These are phyloP conservation scores for Fusarium solani-melongenae DNA, from an alignment of 2,329 filamentous ascomycete species.

Conservation along the genomic window DNA sequence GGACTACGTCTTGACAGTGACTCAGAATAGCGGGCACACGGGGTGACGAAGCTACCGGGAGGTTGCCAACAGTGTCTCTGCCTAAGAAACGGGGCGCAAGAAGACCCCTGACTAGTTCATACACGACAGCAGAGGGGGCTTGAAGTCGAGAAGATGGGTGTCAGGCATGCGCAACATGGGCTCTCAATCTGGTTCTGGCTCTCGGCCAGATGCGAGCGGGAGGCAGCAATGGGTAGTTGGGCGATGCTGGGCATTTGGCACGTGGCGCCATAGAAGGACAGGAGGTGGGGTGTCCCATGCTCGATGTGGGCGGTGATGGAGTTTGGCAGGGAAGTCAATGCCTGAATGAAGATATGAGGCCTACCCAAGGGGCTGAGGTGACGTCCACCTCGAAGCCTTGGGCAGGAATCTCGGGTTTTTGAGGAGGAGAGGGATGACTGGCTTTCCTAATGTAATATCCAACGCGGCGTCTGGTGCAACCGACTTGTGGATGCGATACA, in stretches of 20 bases:
- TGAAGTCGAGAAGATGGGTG: conserved; percentile 10
- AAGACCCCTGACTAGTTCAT: conserved; percentile 29
- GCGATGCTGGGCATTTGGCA: conserved; percentile 38
- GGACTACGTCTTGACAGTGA: conserved; percentile 21
- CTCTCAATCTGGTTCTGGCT: conserved; percentile 5
- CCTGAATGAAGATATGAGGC: conserved; percentile 3
- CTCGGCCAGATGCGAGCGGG: conserved; percentile 14
- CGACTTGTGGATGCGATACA: conserved; percentile 1
- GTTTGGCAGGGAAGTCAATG: conserved; percentile 23
- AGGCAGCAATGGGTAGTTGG: conserved; percentile 33
- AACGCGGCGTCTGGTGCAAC: neutral
- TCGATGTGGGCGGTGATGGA: conserved; percentile 32
- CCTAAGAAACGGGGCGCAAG: conserved; percentile 11
- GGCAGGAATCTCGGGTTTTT: conserved; percentile 24
- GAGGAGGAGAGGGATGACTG: neutral
- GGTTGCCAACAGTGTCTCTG: conserved; percentile 14
- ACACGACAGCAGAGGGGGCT: conserved; percentile 2
- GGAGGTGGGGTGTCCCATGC: conserved; percentile 36
- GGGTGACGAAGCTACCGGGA: conserved; percentile 17
- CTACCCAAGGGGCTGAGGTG: conserved; percentile 6
- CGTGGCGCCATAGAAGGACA: conserved; percentile 44
- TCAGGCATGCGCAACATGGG: conserved; percentile 18
- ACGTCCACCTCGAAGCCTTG: conserved; percentile 7
- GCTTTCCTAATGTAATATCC: conserved; percentile 1
- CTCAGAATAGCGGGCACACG: conserved; percentile 18